phyloP scores from a whole-genome alignment of 225 moss, liverwort and hornwort species.

The Bryoerythrophyllum caledonicum region DNA sequence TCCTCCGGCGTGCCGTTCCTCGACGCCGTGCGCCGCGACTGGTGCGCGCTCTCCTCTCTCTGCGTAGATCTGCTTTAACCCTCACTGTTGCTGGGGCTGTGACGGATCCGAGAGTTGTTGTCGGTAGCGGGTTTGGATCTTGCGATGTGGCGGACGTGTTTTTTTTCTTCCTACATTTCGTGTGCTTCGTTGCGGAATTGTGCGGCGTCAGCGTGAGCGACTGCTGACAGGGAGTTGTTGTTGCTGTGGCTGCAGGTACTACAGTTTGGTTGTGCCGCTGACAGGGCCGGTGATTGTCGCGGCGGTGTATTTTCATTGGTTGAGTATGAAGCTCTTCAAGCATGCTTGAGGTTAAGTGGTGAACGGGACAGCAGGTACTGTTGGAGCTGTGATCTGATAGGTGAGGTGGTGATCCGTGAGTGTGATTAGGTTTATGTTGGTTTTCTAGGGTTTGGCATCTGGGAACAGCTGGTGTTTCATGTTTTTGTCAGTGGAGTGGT shows the following conservation, averaged over 20 bases:
- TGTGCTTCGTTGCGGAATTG: not conserved
- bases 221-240: slow-evolving; percentile 3
- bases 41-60: slow-evolving; percentile 37
- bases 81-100: not conserved
- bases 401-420: too few relatives aligned
- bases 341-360: slow-evolving; percentile 68
- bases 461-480: not conserved
- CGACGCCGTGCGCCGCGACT: slow-evolving; percentile 60
- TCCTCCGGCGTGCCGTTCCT: slow-evolving; percentile 48
- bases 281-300: slow-evolving; percentile 80
- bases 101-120: too few relatives aligned
- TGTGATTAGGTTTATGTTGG: not conserved
- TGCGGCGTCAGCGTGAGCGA: not conserved
- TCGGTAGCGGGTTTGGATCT: not conserved
- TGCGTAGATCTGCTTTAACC: not conserved
- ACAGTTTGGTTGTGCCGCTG: slow-evolving; percentile 71
- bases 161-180: too few relatives aligned
- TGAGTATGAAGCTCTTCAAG: slow-evolving; percentile 98
- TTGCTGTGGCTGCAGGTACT: slow-evolving; percentile 62
- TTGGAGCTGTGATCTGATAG: too few relatives aligned
- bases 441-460: not conserved
- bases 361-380: slow-evolving; percentile 32
- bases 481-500: not conserved
- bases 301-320: slow-evolving; percentile 89
- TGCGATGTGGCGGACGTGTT: not conserved